Evolutionary conservation across 2,329 filamentous ascomycete species (phyloP), one percentile per base, ranked within the genome.

Genomic region (Plenodomus tracheiphilus): DNA sequence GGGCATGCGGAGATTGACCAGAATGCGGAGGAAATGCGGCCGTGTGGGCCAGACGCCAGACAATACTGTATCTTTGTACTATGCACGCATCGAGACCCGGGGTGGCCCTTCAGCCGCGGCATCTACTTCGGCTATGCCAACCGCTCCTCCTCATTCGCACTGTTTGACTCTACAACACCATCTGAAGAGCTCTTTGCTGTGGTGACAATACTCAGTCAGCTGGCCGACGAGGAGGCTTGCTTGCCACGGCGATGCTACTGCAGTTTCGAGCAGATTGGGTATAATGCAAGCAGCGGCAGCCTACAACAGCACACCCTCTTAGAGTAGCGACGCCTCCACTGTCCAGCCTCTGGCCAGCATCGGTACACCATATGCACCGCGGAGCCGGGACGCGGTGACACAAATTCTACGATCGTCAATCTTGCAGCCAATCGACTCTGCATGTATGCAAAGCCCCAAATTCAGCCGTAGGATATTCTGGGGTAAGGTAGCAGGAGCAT

Each of bases 311-410:
- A 59, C 55, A 58, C 58, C 54, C 54, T 58, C 53, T 36, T 43
- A 43, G 18, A n/a, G n/a, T n/a, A n/a, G n/a, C n/a, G n/a, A n/a
- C n/a, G n/a, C n/a, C n/a, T n/a, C n/a, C n/a, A n/a, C n/a, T n/a
- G n/a, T n/a, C n/a, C 15, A 39, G 30, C 36, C 45, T 38, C 40
- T 32, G 52, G 28, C 45, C 47, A 47, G 37, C 51, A 39, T 46
- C 41, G 41, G 49, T 38, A 39, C 52, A 53, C 59, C 40, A 11
- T 32, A 32, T 57, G 61, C 61, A 53, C 51, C 58, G 61, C 59
- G 61, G 61, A 43, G 39, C 54, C 58, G 58, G 58, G 46, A 51
- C 30, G 45, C 28, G 28, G 43, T 55, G 34, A 42, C 41, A 51
- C 43, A 36, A 47, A 50, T 46, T 46, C 53, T 49, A 39, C 35